Conservation (phyloP, 257 asterid genomes). For the Hygrophila difformis region DNA sequence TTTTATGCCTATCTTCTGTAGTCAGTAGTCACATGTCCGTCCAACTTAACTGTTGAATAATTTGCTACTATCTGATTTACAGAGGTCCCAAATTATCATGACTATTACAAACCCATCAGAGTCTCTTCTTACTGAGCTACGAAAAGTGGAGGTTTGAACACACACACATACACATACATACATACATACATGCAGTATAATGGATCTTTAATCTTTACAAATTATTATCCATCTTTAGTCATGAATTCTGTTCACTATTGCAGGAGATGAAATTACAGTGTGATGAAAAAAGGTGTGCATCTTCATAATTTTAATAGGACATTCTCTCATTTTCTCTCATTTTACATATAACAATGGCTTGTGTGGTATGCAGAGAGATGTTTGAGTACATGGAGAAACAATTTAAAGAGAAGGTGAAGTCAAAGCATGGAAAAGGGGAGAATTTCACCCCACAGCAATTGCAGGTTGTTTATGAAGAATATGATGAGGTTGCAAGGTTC, state of each 20-base stretch:
- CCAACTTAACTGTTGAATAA: constrained; percentile 21
- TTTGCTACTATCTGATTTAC: constrained; percentile 29
- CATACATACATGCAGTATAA: too few relatives aligned
- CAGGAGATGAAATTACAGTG: constrained; percentile 98
- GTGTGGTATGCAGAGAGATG: constrained; percentile 47
- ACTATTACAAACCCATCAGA: constrained; percentile 94
- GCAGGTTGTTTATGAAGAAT: constrained; percentile 76
- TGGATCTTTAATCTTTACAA: too few relatives aligned
- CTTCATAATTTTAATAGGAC: constrained; percentile 7
- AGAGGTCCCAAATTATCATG: constrained; percentile 75
- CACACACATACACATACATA: background rate
- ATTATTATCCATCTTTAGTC: constrained; percentile 10
- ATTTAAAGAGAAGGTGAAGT: constrained; percentile 54
- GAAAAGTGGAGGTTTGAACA: constrained; percentile 84
- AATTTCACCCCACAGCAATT: constrained; percentile 58
- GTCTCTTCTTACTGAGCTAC: constrained; percentile 88
- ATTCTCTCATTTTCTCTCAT: constrained; percentile 7
- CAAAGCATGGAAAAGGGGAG: constrained; percentile 79
- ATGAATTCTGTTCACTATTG: constrained; percentile 24
- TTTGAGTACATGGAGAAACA: constrained; percentile 76
- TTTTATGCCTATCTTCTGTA: constrained; percentile 12
- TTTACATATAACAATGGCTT: constrained; percentile 16
- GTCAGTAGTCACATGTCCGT: constrained; percentile 1
- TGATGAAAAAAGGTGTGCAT: constrained; percentile 74
- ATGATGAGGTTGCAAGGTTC: constrained; percentile 75